Evolutionary conservation across 306 rosid genomes (phyloP).

Genomic region (Sesbania bispinosa): DNA sequence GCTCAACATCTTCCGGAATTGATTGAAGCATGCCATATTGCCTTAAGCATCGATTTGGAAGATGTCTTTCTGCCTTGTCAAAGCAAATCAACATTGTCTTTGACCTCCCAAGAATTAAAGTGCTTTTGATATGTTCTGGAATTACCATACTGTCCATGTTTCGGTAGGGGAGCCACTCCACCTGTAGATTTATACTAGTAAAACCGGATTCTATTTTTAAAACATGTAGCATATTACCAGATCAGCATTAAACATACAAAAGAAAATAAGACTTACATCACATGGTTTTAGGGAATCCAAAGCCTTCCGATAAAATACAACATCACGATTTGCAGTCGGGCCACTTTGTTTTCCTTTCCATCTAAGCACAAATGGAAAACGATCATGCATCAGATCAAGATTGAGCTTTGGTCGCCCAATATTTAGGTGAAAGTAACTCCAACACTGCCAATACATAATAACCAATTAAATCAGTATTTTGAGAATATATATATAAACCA

Average conservation of each 20-base stretch:
- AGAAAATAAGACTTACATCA: conserved; percentile 60
- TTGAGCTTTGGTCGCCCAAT: conserved; percentile 95
- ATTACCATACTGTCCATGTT: conserved; percentile 74
- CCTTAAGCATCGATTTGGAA: conserved; percentile 87
- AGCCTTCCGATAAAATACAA: conserved; percentile 92
- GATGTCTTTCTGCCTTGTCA: conserved; percentile 99
- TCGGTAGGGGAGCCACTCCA: conserved; percentile 97
- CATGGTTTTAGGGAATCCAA: conserved; percentile 83
- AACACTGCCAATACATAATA: conserved; percentile 61
- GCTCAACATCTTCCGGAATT: conserved; percentile 84
- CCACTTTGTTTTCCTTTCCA: conserved; percentile 99
- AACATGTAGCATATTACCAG: not conserved
- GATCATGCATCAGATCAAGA: conserved; percentile 67
- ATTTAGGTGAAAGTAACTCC: conserved; percentile 97
- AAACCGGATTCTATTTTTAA: conserved; percentile 22
- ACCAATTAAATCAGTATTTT: not conserved
- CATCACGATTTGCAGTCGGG: conserved; percentile 96
- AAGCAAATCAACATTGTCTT: conserved; percentile 95
- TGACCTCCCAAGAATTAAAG: conserved; percentile 75
- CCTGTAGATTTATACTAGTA: conserved; percentile 48
- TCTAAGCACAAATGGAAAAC: conserved; percentile 90
- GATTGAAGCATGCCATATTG: conserved; percentile 87
- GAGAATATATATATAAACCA: not conserved
- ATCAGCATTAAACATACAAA: conserved; percentile 7
- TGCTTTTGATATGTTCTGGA: conserved; percentile 78